Percentiles rank a stretch among this genome's conserved stretches.
Evolutionary conservation across 331 rosid species (phyloP).

Genomic region (Malus hybrid): DNA sequence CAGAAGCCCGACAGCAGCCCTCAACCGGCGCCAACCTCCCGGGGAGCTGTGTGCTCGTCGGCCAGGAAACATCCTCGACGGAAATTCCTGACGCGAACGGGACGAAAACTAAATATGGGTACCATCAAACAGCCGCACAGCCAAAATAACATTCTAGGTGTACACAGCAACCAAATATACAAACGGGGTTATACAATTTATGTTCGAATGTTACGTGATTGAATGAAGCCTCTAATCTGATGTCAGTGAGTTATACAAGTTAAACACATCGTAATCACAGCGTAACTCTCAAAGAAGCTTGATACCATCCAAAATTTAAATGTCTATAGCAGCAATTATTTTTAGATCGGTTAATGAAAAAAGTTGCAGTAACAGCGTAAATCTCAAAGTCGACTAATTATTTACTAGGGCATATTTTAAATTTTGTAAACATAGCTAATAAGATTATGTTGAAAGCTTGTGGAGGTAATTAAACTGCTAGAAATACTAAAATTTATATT

Average conservation of each 20-base stretch:
- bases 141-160: background rate
- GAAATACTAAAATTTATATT: no score
- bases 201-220: background rate
- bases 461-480: background rate
- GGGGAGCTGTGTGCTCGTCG: no score
- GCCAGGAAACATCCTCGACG: no score
- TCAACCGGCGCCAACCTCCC: no score
- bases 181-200: background rate
- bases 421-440: no score
- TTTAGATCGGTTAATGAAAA: background rate
- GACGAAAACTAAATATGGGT: background rate
- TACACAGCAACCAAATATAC: background rate
- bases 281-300: background rate
- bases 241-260: background rate
- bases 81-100: no score
- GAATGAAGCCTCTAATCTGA: background rate
- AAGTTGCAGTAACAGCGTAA: constrained; percentile 13
- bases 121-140: constrained; percentile 4
- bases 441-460: no score
- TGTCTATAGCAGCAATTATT: background rate
- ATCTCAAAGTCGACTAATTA: background rate
- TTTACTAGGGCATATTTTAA: no score
- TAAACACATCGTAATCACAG: no score
- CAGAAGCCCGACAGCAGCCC: no score
- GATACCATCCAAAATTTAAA: background rate